Conservation (phyloP, 1,139 yeast species). For the Diutina sp. region DNA sequence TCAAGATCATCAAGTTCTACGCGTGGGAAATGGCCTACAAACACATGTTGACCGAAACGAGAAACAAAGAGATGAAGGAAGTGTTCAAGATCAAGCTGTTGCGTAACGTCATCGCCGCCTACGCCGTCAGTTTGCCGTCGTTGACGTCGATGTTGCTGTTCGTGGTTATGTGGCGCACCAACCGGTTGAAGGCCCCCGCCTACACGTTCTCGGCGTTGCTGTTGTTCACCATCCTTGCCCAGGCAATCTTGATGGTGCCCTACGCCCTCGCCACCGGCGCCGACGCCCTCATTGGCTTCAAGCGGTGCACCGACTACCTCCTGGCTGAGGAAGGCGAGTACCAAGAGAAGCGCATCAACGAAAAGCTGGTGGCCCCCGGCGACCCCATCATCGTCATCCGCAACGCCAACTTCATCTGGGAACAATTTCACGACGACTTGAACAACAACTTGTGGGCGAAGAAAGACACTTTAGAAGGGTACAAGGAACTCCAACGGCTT, state of each 20-base stretch:
- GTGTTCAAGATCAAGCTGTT: conserved; percentile 31
- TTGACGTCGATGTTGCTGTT: conserved; percentile 29
- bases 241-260: conserved; percentile 39
- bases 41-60: conserved; percentile 18
- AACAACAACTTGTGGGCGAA: conserved; percentile 10
- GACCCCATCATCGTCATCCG: not conserved
- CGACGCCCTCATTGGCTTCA: conserved; percentile 40
- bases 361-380: not conserved
- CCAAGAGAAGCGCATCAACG: not conserved
- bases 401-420: conserved; percentile 11
- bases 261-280: conserved; percentile 41
- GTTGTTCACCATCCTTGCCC: conserved; percentile 37
- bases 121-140: conserved; percentile 32
- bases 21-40: conserved; percentile 38
- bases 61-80: conserved; percentile 27
- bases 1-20: conserved; percentile 32
- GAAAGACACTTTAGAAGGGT: not conserved
- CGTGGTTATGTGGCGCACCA: conserved; percentile 30
- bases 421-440: conserved; percentile 14
- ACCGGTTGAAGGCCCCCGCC: conserved; percentile 12
- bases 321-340: not conserved
- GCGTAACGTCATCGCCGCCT: conserved; percentile 33
- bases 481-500: not conserved
- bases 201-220: conserved; percentile 38
- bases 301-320: conserved; percentile 10